These are phyloP conservation scores for Emergomyces africanus DNA, from an alignment of 2,329 filamentous ascomycete species.

Conservation along the genomic window DNA sequence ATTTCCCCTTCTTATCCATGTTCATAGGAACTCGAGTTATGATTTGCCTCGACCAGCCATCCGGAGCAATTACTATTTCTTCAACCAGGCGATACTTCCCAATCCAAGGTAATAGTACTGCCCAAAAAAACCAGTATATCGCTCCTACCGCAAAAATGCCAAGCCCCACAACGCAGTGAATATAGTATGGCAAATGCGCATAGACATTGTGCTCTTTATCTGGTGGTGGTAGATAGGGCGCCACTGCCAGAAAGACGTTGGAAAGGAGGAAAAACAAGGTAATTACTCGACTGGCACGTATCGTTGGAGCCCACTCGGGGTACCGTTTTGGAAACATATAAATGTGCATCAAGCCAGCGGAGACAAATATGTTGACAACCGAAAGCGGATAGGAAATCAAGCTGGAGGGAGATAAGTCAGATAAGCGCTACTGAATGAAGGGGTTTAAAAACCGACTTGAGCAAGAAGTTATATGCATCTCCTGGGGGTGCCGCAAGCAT, in stretches of 20 bases:
- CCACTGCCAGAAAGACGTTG: constrained; percentile 41
- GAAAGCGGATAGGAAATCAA: constrained; percentile 29
- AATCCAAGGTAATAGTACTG: constrained; percentile 33
- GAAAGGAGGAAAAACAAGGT: constrained; percentile 40
- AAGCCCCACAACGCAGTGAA: constrained; percentile 41
- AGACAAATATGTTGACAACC: constrained; percentile 41
- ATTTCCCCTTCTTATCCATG: not conserved
- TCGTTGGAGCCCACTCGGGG: constrained; percentile 37
- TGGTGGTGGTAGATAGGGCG: constrained; percentile 39
- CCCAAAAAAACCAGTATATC: constrained; percentile 41
- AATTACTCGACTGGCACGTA: constrained; percentile 39
- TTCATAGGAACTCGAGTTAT: constrained; percentile 35
- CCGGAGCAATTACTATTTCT: constrained; percentile 43
- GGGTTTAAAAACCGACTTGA: constrained; percentile 22
- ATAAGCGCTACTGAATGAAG: not conserved
- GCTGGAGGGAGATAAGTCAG: constrained; percentile 10
- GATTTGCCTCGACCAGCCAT: constrained; percentile 50
- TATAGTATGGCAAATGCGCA: constrained; percentile 39
- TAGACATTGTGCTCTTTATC: constrained; percentile 38
- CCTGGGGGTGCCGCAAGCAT: constrained; percentile 55
- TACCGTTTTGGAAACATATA: constrained; percentile 28
- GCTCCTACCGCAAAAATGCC: constrained; percentile 38
- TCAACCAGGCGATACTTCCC: constrained; percentile 42
- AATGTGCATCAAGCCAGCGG: constrained; percentile 36
- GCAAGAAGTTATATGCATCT: constrained; percentile 52